Percentiles rank a stretch among this genome's conserved stretches.
Conservation (phyloP, 2,329 filamentous ascomycete species). For the Sporothrix phasma region DNA sequence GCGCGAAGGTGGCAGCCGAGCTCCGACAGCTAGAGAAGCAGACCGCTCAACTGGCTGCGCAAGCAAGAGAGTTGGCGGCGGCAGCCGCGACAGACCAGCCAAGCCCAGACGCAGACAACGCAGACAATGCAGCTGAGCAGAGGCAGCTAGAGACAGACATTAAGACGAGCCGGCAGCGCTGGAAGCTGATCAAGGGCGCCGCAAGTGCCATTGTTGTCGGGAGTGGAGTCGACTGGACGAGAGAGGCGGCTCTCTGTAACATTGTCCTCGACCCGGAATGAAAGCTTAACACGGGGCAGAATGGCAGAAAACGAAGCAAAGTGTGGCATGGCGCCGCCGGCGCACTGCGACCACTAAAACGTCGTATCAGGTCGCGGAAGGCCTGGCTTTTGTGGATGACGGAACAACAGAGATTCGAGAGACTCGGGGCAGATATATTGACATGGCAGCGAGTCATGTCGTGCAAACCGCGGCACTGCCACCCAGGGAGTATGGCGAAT, state of each 20-base stretch:
- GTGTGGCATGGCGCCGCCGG: no score
- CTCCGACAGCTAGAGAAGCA: conserved; percentile 44
- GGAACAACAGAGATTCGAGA: not conserved
- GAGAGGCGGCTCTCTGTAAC: conserved; percentile 54
- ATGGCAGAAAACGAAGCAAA: no score
- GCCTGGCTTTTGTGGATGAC: no score
- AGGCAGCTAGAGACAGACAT: conserved; percentile 48
- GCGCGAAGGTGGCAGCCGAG: conserved; percentile 49
- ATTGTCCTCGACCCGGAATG: conserved; percentile 60
- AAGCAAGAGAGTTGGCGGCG: conserved; percentile 48
- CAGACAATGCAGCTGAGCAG: conserved; percentile 41
- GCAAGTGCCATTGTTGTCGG: conserved; percentile 70
- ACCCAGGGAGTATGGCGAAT: not conserved
- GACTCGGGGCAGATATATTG: no score
- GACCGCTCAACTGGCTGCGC: conserved; percentile 53
- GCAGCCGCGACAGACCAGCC: conserved; percentile 43
- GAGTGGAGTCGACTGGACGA: conserved; percentile 74
- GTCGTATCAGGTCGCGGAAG: no score
- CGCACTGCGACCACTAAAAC: no score
- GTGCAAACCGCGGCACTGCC: not conserved
- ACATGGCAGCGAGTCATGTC: no score
- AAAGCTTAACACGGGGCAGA: no score
- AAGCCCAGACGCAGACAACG: conserved; percentile 34
- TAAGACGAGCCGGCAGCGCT: conserved; percentile 53
- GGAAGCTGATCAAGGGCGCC: conserved; percentile 67